Percentiles rank a stretch among this genome's conserved stretches.
Conservation (phyloP, 148 eudicot genomes). For the Camellia japonica region DNA sequence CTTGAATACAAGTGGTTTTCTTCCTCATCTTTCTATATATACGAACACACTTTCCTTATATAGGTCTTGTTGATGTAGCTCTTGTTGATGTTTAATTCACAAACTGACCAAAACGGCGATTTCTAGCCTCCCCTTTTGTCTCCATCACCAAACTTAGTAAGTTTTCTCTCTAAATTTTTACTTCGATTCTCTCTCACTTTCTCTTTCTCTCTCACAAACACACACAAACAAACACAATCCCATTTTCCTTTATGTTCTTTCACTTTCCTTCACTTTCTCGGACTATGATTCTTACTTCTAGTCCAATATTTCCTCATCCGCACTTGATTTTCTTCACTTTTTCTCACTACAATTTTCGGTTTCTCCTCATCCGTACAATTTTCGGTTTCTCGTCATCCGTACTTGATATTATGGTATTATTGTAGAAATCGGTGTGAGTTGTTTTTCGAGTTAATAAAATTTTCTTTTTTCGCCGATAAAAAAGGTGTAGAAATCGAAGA, state of each 20-base stretch:
- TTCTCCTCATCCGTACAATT: not conserved
- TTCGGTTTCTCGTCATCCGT: too few species aligned
- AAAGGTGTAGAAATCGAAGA: too few species aligned
- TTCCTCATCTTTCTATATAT: not conserved
- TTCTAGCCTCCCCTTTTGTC: slow-evolving; percentile 6
- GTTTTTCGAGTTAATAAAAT: too few species aligned
- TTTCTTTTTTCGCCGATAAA: too few species aligned
- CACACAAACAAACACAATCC: not conserved
- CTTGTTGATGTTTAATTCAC: not conserved
- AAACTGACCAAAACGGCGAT: slow-evolving; percentile 12
- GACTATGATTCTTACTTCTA: not conserved
- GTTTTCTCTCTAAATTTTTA: not conserved
- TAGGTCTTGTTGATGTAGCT: too few species aligned
- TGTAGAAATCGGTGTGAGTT: too few species aligned
- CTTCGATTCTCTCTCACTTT: not conserved
- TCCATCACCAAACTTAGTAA: not conserved
- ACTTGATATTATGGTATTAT: too few species aligned
- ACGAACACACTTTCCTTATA: slow-evolving; percentile 16
- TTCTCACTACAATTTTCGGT: not conserved
- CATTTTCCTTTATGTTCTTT: not conserved
- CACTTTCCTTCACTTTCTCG: not conserved
- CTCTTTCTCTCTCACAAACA: not conserved
- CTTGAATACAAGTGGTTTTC: not conserved
- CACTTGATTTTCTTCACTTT: not conserved
- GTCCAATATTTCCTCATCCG: too few species aligned